Conservation (phyloP, 2,329 filamentous ascomycete genomes). For the Coniochaeta hoffmannii region DNA sequence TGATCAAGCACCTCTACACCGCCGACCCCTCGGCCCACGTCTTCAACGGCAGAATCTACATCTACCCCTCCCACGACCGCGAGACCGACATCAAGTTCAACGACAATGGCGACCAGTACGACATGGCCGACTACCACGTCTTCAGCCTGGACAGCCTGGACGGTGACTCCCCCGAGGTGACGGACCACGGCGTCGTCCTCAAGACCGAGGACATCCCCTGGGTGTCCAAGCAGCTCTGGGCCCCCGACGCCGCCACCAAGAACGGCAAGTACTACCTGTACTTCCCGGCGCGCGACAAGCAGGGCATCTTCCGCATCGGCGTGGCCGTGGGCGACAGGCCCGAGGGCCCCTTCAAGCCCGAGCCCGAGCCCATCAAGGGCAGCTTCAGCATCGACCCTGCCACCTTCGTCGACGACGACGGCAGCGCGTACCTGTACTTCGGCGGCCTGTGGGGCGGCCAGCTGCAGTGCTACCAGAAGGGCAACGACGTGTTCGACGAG, state of each 20-base stretch:
- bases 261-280: slow-evolving; percentile 67
- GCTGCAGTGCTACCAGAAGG: slow-evolving; percentile 64
- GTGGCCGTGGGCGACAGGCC: slow-evolving; percentile 59
- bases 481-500: slow-evolving; percentile 46
- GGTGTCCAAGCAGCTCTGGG: slow-evolving; percentile 75
- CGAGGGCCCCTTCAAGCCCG: slow-evolving; percentile 62
- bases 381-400: slow-evolving; percentile 74
- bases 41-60: slow-evolving; percentile 67
- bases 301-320: slow-evolving; percentile 66
- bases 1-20: slow-evolving; percentile 70
- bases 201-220: slow-evolving; percentile 61
- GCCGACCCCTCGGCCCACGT: slow-evolving; percentile 76
- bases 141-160: slow-evolving; percentile 50
- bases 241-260: slow-evolving; percentile 64
- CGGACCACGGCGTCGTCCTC: slow-evolving; percentile 66
- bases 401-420: slow-evolving; percentile 62
- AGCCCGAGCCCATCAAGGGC: slow-evolving; percentile 57
- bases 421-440: slow-evolving; percentile 62
- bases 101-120: slow-evolving; percentile 80
- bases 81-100: slow-evolving; percentile 69
- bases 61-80: slow-evolving; percentile 76
- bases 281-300: slow-evolving; percentile 67
- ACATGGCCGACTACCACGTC: slow-evolving; percentile 80
- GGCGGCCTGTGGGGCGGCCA: slow-evolving; percentile 78
- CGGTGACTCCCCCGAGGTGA: slow-evolving; percentile 46